Evolutionary conservation across 306 rosid species (phyloP).

Genomic region (Pterocarpus macrocarpus): DNA sequence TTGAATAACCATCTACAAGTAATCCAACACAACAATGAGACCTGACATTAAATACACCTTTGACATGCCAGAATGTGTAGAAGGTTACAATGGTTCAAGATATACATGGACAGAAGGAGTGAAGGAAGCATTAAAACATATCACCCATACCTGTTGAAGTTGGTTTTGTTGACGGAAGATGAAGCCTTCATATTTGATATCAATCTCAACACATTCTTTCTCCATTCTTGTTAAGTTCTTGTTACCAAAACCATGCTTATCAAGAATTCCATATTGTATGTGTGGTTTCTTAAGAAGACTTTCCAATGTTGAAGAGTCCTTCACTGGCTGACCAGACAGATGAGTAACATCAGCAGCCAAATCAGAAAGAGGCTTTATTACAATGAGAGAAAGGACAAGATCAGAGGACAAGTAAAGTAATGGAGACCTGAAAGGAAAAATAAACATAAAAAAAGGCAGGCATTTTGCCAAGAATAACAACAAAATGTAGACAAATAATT

Average conservation of each 20-base stretch:
- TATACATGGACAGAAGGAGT: no score
- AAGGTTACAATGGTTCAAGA: no score
- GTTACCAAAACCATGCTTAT: slow-evolving; percentile 88
- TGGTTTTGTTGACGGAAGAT: slow-evolving; percentile 90
- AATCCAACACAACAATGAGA: slow-evolving; percentile 42
- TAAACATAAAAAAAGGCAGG: no score
- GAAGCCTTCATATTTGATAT: slow-evolving; percentile 97
- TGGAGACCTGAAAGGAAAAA: no score
- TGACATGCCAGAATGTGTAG: no score
- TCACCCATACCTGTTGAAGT: slow-evolving; percentile 76
- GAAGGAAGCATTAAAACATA: no score
- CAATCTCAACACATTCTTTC: slow-evolving; percentile 90
- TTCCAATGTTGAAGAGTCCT: slow-evolving; percentile 83
- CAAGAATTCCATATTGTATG: slow-evolving; percentile 74
- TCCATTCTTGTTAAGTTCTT: slow-evolving; percentile 70
- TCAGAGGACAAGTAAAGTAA: no score
- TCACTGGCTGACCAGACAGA: slow-evolving; percentile 89
- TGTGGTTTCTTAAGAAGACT: slow-evolving; percentile 99
- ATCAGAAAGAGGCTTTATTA: slow-evolving; percentile 38
- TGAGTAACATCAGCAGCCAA: slow-evolving; percentile 72
- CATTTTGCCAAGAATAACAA: background rate
- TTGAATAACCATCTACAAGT: slow-evolving; percentile 78
- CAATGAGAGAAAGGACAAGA: no score
- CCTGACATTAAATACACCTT: slow-evolving; percentile 4
- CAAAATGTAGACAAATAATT: background rate